Evolutionary conservation across 257 asterid species (phyloP).

Genomic region (Salvia miltiorrhiza): DNA sequence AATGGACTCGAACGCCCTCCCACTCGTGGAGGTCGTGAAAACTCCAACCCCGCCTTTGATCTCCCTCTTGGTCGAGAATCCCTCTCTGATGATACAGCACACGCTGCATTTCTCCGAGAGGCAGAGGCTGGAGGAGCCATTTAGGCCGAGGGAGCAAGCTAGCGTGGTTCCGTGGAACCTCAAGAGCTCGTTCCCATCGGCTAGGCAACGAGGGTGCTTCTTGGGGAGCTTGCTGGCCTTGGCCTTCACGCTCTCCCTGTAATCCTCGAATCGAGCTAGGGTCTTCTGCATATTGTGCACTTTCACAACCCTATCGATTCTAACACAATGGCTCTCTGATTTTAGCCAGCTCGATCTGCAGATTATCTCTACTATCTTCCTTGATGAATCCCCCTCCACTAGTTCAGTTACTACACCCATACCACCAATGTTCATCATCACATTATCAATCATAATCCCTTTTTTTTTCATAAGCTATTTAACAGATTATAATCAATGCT

Average conservation of each 20-base stretch:
- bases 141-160: slow-evolving; percentile 64
- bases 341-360: slow-evolving; percentile 72
- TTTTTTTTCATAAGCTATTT: no score
- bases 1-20: slow-evolving; percentile 64
- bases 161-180: slow-evolving; percentile 77
- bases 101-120: slow-evolving; percentile 60
- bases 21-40: slow-evolving; percentile 81
- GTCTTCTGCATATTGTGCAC: slow-evolving; percentile 76
- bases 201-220: slow-evolving; percentile 86
- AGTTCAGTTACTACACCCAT: slow-evolving; percentile 64
- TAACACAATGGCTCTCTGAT: slow-evolving; percentile 51
- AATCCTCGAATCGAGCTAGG: slow-evolving; percentile 69
- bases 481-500: no score
- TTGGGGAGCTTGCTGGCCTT: slow-evolving; percentile 76
- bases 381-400: slow-evolving; percentile 79
- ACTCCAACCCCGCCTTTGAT: slow-evolving; percentile 65
- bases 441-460: background rate
- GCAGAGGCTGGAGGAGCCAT: slow-evolving; percentile 72
- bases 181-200: slow-evolving; percentile 85
- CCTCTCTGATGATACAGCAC: slow-evolving; percentile 60
- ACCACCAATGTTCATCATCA: background rate
- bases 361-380: slow-evolving; percentile 83
- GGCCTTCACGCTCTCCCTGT: slow-evolving; percentile 62
- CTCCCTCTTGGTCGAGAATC: slow-evolving; percentile 60
- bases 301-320: slow-evolving; percentile 66